A percentile compares a stretch with the other conserved stretches of the same genome.
These are phyloP conservation scores for Sungouiella thailandica DNA, from an alignment of 805 yeast species.

Conservation along the genomic window DNA sequence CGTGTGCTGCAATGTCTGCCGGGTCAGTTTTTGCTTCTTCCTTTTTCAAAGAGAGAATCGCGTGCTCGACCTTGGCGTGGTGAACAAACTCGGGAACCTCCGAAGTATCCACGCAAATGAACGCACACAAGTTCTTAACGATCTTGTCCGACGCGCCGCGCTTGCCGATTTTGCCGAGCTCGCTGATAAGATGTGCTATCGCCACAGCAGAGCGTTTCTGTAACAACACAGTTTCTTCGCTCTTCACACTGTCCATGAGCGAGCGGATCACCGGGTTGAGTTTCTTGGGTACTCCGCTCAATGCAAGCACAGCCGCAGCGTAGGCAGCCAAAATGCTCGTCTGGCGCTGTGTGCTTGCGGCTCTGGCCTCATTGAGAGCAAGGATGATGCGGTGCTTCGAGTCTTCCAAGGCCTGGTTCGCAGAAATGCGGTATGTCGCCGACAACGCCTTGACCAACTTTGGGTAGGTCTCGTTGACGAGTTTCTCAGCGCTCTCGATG, in stretches of 20 bases:
- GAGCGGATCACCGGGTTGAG: constrained; percentile 85
- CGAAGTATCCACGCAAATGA: constrained; percentile 89
- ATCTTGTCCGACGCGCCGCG: constrained; percentile 81
- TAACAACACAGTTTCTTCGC: constrained; percentile 59
- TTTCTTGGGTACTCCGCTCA: constrained; percentile 75
- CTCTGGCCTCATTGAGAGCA: constrained; percentile 66
- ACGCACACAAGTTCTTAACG: constrained; percentile 84
- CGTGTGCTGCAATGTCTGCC: constrained; percentile 55
- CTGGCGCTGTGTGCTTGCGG: constrained; percentile 45
- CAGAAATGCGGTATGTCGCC: constrained; percentile 64
- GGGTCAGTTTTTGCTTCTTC: constrained; percentile 68
- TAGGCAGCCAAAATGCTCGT: constrained; percentile 64
- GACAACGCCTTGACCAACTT: constrained; percentile 58
- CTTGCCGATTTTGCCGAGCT: constrained; percentile 54
- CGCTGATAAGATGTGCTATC: constrained; percentile 57
- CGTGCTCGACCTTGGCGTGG: constrained; percentile 48
- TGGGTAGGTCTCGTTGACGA: constrained; percentile 59
- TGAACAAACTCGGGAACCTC: constrained; percentile 90
- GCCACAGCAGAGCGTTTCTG: constrained; percentile 71
- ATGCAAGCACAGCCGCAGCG: constrained; percentile 66
- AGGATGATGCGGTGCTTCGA: constrained; percentile 62
- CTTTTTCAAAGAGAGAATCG: constrained; percentile 68
- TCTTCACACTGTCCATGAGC: constrained; percentile 86
- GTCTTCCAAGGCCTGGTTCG: constrained; percentile 71
- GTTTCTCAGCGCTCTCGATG: constrained; percentile 67